Evolutionary conservation across 805 yeast species (phyloP).

Genomic region (Barnettozyma californica): DNA sequence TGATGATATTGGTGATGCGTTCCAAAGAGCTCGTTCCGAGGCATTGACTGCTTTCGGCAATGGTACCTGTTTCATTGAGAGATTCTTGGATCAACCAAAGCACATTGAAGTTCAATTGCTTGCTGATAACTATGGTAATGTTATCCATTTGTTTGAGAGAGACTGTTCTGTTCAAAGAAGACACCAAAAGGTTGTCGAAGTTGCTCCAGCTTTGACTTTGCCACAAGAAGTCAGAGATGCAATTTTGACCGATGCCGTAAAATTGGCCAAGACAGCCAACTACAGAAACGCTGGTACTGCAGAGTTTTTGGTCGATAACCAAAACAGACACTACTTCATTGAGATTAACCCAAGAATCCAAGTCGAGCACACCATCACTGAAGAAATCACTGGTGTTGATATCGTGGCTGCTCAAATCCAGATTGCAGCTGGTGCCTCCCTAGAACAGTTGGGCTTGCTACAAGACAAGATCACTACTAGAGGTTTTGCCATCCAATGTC

Average conservation of each 20-base stretch:
- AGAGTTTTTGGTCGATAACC: conserved; percentile 88
- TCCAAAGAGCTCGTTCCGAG: conserved; percentile 88
- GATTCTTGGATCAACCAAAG: conserved; percentile 92
- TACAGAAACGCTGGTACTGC: conserved; percentile 98
- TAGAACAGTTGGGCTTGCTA: conserved; percentile 83
- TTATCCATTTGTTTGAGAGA: conserved; percentile 91
- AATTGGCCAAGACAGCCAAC: conserved; percentile 79
- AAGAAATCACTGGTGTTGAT: conserved; percentile 97
- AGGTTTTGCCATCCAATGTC: conserved; percentile 98
- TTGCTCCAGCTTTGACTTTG: conserved; percentile 93
- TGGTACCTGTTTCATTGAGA: conserved; percentile 96
- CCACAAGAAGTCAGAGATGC: conserved; percentile 84
- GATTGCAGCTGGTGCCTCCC: conserved; percentile 96
- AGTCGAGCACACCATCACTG: conserved; percentile 98
- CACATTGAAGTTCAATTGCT: conserved; percentile 96
- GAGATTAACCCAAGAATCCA: conserved; percentile 98
- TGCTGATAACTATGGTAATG: conserved; percentile 92
- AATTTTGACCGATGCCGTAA: conserved; percentile 91
- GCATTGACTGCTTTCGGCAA: conserved; percentile 96
- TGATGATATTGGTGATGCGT: conserved; percentile 87
- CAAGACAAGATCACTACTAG: conserved; percentile 94
- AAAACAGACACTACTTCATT: conserved; percentile 93
- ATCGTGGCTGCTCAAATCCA: conserved; percentile 98
- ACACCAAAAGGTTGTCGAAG: conserved; percentile 97
- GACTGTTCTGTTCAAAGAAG: conserved; percentile 99